Evolutionary conservation across 371 early-diverging fungal genomes (phyloP).

Genomic region (Mycotypha africana): DNA sequence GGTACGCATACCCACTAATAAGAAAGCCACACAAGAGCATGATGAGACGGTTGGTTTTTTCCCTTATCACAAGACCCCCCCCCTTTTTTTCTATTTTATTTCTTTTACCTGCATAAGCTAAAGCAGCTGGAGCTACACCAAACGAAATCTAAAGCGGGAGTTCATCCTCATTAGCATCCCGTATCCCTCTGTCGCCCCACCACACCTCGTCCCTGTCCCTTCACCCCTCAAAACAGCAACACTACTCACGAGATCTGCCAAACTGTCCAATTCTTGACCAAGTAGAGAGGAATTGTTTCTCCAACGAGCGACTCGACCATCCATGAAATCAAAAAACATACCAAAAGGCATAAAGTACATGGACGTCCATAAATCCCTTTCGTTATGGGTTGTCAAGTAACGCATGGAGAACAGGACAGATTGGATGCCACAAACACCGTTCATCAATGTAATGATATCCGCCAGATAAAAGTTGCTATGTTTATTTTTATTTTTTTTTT

Average conservation of each 20-base stretch:
- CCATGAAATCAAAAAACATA: conserved; percentile 78
- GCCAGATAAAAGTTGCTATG: conserved; percentile 73
- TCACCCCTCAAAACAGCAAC: no score
- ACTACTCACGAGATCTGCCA: conserved; percentile 76
- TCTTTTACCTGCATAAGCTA: conserved; percentile 65
- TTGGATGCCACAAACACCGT: conserved; percentile 78
- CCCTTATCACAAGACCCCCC: no score
- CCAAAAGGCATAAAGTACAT: conserved; percentile 77
- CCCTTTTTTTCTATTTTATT: background rate
- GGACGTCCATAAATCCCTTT: conserved; percentile 56
- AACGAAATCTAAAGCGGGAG: conserved; percentile 58
- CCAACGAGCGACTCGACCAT: conserved; percentile 90
- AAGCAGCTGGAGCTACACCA: conserved; percentile 82
- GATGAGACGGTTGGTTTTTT: no score
- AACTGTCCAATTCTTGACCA: conserved; percentile 78
- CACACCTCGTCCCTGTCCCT: no score
- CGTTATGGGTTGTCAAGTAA: conserved; percentile 65
- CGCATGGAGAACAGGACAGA: conserved; percentile 80
- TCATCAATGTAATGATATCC: conserved; percentile 82
- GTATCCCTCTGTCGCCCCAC: no score
- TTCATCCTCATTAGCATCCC: background rate
- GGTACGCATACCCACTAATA: conserved; percentile 73
- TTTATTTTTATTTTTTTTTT: background rate
- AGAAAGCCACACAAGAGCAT: background rate
- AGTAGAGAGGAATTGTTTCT: conserved; percentile 65